A percentile compares a stretch with the other conserved stretches of the same genome.
Conservation (phyloP, 257 asterid species). For the Leptodermis oblonga region DNA sequence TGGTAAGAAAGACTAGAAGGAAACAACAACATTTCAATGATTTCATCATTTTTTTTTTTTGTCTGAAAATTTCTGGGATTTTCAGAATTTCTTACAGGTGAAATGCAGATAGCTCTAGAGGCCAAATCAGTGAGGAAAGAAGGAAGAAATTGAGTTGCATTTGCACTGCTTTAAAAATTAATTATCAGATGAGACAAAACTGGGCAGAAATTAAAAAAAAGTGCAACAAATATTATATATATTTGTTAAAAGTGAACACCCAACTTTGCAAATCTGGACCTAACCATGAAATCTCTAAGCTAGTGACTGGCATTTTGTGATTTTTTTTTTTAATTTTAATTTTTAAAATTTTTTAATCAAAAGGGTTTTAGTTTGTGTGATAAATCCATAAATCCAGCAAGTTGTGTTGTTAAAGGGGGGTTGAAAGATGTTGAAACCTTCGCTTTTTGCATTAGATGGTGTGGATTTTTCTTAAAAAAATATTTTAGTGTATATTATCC, state of each 20-base stretch:
- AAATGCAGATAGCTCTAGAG: neutral
- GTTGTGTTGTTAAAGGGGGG: no score
- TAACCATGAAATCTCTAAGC: neutral
- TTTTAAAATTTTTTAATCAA: neutral
- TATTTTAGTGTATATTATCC: no score
- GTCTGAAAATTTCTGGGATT: neutral
- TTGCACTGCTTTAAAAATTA: neutral
- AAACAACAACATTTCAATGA: constrained; percentile 16
- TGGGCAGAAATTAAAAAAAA: neutral
- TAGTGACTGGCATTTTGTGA: no score
- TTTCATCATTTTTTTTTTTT: neutral
- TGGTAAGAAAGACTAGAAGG: constrained; percentile 19
- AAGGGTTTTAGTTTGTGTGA: neutral
- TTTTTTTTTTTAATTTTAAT: neutral
- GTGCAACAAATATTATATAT: constrained; percentile 4
- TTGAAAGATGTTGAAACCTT: neutral
- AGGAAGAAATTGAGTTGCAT: neutral
- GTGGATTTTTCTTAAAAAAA: neutral
- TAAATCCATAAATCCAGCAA: neutral
- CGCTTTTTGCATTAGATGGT: neutral
- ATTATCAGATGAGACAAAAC: constrained; percentile 4
- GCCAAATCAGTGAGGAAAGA: neutral
- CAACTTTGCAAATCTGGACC: neutral
- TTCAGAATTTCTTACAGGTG: no score
- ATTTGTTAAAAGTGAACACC: neutral